These are phyloP conservation scores for Hemerocallis citrina DNA, from an alignment of 106 monocot species.

Conservation along the genomic window DNA sequence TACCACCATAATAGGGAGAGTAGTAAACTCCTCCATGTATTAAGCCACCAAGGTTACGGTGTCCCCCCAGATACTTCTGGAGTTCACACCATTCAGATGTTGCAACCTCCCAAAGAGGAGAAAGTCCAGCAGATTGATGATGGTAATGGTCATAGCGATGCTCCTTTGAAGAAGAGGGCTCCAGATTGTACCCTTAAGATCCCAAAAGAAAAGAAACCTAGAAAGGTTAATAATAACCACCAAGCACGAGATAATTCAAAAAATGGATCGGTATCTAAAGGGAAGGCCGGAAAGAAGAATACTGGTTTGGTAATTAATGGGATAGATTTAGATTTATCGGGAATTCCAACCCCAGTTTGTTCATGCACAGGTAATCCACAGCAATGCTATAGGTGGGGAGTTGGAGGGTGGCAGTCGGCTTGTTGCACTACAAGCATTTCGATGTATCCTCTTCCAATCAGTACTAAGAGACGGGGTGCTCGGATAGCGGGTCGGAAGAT, in stretches of 20 bases:
- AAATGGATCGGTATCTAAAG: not conserved
- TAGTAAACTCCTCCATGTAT: constrained; percentile 27
- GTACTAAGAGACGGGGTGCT: constrained; percentile 25
- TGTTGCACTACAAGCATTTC: constrained; percentile 49
- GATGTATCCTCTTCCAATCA: constrained; percentile 41
- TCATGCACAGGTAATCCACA: constrained; percentile 39
- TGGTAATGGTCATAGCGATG: not conserved
- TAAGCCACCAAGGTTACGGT: constrained; percentile 2
- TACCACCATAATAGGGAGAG: constrained; percentile 14
- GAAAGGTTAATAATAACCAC: constrained; percentile 24
- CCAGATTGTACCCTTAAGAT: constrained; percentile 21
- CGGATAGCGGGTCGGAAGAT: constrained; percentile 53
- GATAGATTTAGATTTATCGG: constrained; percentile 46
- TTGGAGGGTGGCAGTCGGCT: constrained; percentile 56
- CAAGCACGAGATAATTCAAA: constrained; percentile 8
- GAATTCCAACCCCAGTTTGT: constrained; percentile 45
- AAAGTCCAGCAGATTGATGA: constrained; percentile 2
- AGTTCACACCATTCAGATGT: constrained; percentile 29
- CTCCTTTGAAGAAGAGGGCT: constrained; percentile 40
- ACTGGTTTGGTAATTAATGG: constrained; percentile 39
- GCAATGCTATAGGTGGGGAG: constrained; percentile 53
- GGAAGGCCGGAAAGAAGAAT: constrained; percentile 28
- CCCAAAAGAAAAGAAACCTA: constrained; percentile 58
- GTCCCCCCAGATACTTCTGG: not conserved
- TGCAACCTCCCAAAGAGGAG: constrained; percentile 25